Conservation (phyloP, 495 filamentous ascomycete species). For the Neurospora intermedia region DNA sequence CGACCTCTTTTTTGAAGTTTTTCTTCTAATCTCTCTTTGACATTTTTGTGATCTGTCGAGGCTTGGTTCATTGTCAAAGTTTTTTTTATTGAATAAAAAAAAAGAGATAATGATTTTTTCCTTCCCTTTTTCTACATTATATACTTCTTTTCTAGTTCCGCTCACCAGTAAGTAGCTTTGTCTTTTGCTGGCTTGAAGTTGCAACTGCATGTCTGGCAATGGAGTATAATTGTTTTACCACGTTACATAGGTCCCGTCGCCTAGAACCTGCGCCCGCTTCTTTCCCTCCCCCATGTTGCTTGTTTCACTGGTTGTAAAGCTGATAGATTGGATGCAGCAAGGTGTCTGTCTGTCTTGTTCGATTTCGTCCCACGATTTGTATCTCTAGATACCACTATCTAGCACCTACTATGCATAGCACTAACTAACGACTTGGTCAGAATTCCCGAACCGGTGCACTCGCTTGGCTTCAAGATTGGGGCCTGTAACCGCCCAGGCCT, state of each 20-base stretch:
- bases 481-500: neutral
- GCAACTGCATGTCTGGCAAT: neutral
- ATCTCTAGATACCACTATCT: neutral
- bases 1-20: constrained; percentile 8
- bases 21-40: neutral
- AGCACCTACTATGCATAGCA: neutral
- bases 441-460: neutral
- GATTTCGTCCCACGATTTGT: neutral
- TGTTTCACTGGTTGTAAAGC: neutral
- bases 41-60: neutral
- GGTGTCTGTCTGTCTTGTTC: neutral
- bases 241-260: neutral
- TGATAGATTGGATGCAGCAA: neutral
- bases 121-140: too few species aligned
- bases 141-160: neutral
- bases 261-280: neutral
- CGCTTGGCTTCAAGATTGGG: neutral
- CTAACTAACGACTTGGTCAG: neutral
- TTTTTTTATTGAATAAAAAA: too few species aligned
- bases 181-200: neutral
- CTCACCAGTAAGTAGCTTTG: neutral
- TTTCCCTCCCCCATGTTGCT: neutral
- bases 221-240: neutral
- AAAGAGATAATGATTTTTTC: neutral
- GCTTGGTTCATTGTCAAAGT: neutral